A percentile compares a stretch with the other conserved stretches of the same genome.
Evolutionary conservation across 352 stramenopile species (phyloP).

Genomic region (Globisporangium megalacanthum): DNA sequence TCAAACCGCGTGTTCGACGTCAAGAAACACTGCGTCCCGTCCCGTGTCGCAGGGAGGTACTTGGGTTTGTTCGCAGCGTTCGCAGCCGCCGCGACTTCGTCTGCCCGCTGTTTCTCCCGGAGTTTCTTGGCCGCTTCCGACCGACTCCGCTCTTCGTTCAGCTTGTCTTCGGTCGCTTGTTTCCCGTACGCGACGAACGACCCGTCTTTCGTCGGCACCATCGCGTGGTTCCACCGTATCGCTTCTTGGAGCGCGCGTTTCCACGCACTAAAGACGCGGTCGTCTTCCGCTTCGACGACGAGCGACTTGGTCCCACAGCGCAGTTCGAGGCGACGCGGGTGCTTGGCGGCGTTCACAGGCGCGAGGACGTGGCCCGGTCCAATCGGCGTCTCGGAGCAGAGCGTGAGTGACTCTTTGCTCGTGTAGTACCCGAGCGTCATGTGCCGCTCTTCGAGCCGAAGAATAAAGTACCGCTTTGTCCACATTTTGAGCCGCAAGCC

Average conservation of each 20-base stretch:
- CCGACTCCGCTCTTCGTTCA: constrained; percentile 63
- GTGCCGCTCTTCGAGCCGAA: constrained; percentile 81
- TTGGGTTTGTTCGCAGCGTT: constrained; percentile 80
- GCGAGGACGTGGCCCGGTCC: constrained; percentile 55
- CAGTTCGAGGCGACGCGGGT: constrained; percentile 61
- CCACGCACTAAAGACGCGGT: constrained; percentile 49
- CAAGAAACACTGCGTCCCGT: constrained; percentile 76
- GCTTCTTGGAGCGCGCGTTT: constrained; percentile 73
- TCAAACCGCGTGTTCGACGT: constrained; percentile 83
- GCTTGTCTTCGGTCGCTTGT: constrained; percentile 64
- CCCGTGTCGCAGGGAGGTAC: constrained; percentile 63
- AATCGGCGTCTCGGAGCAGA: constrained; percentile 82
- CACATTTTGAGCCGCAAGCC: constrained; percentile 75
- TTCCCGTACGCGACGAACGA: constrained; percentile 79
- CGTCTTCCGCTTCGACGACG: constrained; percentile 66
- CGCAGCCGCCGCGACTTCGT: constrained; percentile 50
- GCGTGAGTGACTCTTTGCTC: constrained; percentile 70
- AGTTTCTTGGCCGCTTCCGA: constrained; percentile 70
- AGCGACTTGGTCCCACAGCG: constrained; percentile 68
- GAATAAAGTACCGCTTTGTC: constrained; percentile 82
- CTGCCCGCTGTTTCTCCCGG: constrained; percentile 63
- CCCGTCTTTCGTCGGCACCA: constrained; percentile 76
- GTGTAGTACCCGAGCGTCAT: constrained; percentile 88
- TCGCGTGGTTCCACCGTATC: constrained; percentile 84
- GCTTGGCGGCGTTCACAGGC: constrained; percentile 41